Conservation (phyloP, 352 stramenopile genomes). For the Globisporangium lucens region DNA sequence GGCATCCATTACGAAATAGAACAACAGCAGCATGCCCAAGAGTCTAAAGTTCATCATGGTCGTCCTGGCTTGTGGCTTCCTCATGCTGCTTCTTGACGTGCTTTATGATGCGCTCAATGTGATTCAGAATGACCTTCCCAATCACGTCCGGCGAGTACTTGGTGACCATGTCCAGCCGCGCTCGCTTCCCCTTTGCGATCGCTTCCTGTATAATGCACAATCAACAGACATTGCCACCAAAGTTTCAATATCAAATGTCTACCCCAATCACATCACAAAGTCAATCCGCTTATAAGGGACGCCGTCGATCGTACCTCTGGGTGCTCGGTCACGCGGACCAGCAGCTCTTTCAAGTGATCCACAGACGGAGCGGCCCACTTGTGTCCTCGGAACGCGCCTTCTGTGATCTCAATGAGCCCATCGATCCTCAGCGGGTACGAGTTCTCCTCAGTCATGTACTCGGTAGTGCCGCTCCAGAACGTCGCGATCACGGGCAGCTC, state of each 20-base stretch:
- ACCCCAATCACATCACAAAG: background rate
- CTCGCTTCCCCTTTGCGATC: conserved; percentile 57
- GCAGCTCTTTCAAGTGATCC: conserved; percentile 60
- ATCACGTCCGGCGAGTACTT: conserved; percentile 81
- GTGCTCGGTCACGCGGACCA: conserved; percentile 54
- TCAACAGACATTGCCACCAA: background rate
- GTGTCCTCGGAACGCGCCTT: conserved; percentile 76
- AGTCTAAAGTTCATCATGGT: conserved; percentile 59
- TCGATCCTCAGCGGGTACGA: conserved; percentile 81
- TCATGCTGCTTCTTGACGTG: conserved; percentile 28
- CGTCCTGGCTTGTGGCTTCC: background rate
- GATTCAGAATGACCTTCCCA: conserved; percentile 54
- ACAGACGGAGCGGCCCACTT: conserved; percentile 86
- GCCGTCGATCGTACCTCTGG: conserved; percentile 34
- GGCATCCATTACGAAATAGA: background rate
- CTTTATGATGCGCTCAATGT: conserved; percentile 64
- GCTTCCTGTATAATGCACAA: conserved; percentile 38
- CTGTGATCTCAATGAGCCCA: conserved; percentile 75
- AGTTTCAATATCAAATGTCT: no score
- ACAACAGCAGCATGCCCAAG: background rate
- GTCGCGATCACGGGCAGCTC: conserved; percentile 88
- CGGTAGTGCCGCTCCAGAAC: conserved; percentile 89
- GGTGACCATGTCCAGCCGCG: conserved; percentile 76
- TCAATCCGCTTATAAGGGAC: background rate
- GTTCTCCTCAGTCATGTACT: conserved; percentile 88